Conservation (phyloP, 495 filamentous ascomycete genomes). For the Hyaloscypha variabilis region DNA sequence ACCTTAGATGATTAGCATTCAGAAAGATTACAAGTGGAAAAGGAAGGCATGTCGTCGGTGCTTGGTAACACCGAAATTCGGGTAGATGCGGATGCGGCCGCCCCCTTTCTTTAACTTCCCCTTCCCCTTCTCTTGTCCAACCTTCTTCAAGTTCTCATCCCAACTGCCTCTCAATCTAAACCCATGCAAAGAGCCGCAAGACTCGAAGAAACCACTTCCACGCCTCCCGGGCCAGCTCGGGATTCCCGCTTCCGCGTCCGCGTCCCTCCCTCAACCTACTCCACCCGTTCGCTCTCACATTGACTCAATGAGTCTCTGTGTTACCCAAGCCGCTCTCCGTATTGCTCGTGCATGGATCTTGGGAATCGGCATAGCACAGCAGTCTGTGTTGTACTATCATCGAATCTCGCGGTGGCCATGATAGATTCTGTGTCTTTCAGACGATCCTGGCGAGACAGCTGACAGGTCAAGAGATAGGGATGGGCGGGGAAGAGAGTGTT, state of each 20-base stretch:
- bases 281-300: neutral
- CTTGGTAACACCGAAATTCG: neutral
- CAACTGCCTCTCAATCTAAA: neutral
- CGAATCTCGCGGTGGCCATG: neutral
- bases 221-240: neutral
- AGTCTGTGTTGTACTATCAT: neutral
- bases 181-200: neutral
- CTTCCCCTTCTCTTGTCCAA: neutral
- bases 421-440: neutral
- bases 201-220: neutral
- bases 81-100: neutral
- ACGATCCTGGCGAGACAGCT: neutral
- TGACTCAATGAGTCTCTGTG: neutral
- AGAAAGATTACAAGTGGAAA: neutral
- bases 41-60: neutral
- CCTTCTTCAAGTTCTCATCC: neutral
- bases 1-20: neutral
- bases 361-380: neutral
- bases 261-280: neutral
- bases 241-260: neutral
- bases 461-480: neutral
- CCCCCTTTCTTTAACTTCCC: slow-evolving; percentile 1
- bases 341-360: neutral
- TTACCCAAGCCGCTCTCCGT: neutral
- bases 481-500: neutral